Percentiles rank a stretch among this genome's conserved stretches.
Evolutionary conservation across 257 asterid species (phyloP).

Genomic region (Rauvolfia tetraphylla): DNA sequence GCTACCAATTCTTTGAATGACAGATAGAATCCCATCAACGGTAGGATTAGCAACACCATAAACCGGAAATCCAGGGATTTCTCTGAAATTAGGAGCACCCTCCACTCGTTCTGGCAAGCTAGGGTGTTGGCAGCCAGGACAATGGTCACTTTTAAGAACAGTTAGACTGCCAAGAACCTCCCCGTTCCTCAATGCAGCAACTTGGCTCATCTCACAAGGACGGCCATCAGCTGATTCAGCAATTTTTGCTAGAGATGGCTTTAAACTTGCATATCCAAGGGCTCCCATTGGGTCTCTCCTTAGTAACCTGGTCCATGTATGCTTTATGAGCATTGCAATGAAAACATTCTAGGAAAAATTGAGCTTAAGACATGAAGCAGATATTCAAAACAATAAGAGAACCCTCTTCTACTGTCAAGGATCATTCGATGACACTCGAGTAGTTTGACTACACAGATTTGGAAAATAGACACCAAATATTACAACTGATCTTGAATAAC

Average conservation of each 20-base stretch:
- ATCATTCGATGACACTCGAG: background rate
- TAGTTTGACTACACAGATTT: background rate
- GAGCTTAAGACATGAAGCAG: background rate
- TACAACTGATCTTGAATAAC: background rate
- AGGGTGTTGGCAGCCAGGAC: slow-evolving; percentile 95
- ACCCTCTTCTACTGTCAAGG: background rate
- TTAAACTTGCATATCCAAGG: slow-evolving; percentile 69
- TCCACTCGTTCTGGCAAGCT: slow-evolving; percentile 79
- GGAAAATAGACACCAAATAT: background rate
- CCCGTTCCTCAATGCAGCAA: slow-evolving; percentile 84
- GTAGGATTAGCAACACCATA: slow-evolving; percentile 99
- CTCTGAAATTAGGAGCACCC: slow-evolving; percentile 98
- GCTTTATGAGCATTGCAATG: background rate
- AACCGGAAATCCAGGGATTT: slow-evolving; percentile 92
- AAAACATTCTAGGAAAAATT: background rate
- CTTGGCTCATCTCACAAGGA: slow-evolving; percentile 89
- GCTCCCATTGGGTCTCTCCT: slow-evolving; percentile 99
- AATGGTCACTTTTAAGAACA: slow-evolving; percentile 95
- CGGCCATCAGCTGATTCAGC: slow-evolving; percentile 55
- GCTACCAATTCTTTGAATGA: slow-evolving; percentile 86
- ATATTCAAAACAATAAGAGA: background rate
- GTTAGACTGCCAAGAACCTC: slow-evolving; percentile 99
- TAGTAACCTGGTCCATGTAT: slow-evolving; percentile 56
- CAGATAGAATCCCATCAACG: slow-evolving; percentile 80
- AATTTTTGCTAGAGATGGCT: slow-evolving; percentile 40